Base-by-base conservation (phyloP, 176 grass and related monocot genomes). In the Themeda triandra region DNA sequence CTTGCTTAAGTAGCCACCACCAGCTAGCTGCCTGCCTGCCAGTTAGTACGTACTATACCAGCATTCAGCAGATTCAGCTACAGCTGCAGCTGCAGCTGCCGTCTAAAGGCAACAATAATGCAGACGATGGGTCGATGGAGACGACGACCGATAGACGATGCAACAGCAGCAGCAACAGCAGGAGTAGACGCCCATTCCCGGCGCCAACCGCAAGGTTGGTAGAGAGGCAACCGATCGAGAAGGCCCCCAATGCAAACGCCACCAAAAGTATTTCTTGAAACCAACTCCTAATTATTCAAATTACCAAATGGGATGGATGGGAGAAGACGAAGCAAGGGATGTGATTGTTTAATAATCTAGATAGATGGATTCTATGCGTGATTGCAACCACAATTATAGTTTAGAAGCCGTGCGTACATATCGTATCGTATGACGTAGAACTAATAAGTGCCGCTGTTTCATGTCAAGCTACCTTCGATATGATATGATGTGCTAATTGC, bases 151-250 rank as follows among this genome's bases (percentile, higher is more conserved):
- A 58, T 10, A 58, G 58, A 25, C n/a, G 58, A 73, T 85, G n/a
- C 63, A 76, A 71, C 33, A 74, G 37, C 71, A 74, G 45, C 40
- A 71, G n/a, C 39, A n/a, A 9, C 33, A 21, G 39, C 12, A 14
- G 44, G 5, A 14, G 35, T 48, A 75, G 79, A 39, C 41, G 89
- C 28, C 73, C 69, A 63, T 53, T 84, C 75, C 48, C 75, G 84
- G 58, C 80, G 69, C 81, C 89, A 87, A 91, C 89, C 63, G 81
- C 89, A 91, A 84, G 85, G 85, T 87, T 70, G 89, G 89, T 91
- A 91, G 89, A 80, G 80, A 80, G 81, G 80, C 80, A 86, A 83
- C 88, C 74, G 53, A 48, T 10, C 40, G 13, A 45, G 82, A 79
- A 46, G 75, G 51, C 68, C 42, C 30, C 45, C 41, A 5, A 42